Evolutionary conservation across 768 basidiomycete species (phyloP), one percentile per base, ranked within the genome.

Genomic region (Tephrocybe sp.): DNA sequence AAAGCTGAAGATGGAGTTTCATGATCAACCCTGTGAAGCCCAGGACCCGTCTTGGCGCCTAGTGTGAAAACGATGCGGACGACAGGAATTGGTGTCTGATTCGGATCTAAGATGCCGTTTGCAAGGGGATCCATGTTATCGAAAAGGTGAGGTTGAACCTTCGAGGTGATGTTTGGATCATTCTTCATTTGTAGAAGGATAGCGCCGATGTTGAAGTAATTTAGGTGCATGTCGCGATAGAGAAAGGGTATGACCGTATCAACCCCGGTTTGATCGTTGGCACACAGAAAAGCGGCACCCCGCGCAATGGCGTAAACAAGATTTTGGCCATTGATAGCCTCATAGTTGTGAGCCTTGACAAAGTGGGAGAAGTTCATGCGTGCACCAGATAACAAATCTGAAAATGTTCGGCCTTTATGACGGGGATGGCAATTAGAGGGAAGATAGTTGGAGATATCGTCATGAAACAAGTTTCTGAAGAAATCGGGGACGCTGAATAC

Each of bases 341-440:
- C 42, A 26, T 49, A 53, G 36, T 68, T 48, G 39, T 64, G 52
- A 11, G 64, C 60, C 43, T 65, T 64, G 56, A 70, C 53, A 32
- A 60, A 66, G 51, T 70, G 67, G 38, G 58, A 69, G 58, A 69
- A 70, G 49, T 67, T 58, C 34, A 67, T 55, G 9, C 37, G 30
- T 22, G 55, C 44, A 11, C 59, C 39, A 4, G 21, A 36, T 50
- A 67, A 66, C 18, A 48, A 52, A 2, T 55, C 42, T 19, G 5
- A 21, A 22, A 65, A 28, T 16, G 4, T 41, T 26, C 35, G 38
- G 25, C 40, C 40, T 6, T n/a, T 24, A 25, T 41, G 22, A 15
- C 15, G 12, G 15, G 3, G 5, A 27, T 25, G 22, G 22, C 7
- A 11, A n/a, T 13, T 11, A 3, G 40, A 41, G 15, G 40, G 21